A percentile compares a stretch with the other conserved stretches of the same genome.
Evolutionary conservation across 2,329 filamentous ascomycete species (phyloP).

Genomic region (Neonectria coccinea): DNA sequence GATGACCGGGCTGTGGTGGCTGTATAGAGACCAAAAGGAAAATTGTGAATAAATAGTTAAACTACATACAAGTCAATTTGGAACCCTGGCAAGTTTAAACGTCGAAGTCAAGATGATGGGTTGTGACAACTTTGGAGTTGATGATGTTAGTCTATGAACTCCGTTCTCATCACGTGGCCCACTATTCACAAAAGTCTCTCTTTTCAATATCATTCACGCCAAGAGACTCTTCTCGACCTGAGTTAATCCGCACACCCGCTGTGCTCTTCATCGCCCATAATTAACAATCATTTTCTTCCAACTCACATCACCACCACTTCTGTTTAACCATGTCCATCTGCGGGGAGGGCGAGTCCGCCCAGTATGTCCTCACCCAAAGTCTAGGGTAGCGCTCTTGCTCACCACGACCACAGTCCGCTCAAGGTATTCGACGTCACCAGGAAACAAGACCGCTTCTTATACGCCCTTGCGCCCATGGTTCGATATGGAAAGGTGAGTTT

Average conservation of each 20-base stretch:
- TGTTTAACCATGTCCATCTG: conserved; percentile 33
- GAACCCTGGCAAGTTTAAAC: neutral
- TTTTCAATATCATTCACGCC: conserved; percentile 15
- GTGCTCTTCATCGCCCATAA: neutral
- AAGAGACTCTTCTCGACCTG: neutral
- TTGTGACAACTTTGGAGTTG: neutral
- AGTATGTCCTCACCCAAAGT: conserved; percentile 36
- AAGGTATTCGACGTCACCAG: conserved; percentile 69
- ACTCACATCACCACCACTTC: neutral
- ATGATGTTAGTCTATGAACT: neutral
- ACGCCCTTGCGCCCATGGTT: conserved; percentile 76
- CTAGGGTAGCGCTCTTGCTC: conserved; percentile 36
- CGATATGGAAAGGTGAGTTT: conserved; percentile 67
- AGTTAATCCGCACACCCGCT: neutral
- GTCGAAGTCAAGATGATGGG: neutral
- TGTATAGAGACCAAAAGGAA: neutral
- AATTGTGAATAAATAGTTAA: neutral
- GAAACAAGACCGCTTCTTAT: conserved; percentile 64
- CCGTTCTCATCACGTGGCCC: conserved; percentile 28
- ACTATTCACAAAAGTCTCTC: conserved; percentile 20
- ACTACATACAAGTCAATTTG: neutral
- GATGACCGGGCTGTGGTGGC: conserved; percentile 13
- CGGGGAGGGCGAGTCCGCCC: conserved; percentile 36
- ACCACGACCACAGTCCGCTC: conserved; percentile 60
- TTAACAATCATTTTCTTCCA: neutral